Conservation (phyloP, 176 grass and related monocot species). For the Miscanthus lutarioriparius region DNA sequence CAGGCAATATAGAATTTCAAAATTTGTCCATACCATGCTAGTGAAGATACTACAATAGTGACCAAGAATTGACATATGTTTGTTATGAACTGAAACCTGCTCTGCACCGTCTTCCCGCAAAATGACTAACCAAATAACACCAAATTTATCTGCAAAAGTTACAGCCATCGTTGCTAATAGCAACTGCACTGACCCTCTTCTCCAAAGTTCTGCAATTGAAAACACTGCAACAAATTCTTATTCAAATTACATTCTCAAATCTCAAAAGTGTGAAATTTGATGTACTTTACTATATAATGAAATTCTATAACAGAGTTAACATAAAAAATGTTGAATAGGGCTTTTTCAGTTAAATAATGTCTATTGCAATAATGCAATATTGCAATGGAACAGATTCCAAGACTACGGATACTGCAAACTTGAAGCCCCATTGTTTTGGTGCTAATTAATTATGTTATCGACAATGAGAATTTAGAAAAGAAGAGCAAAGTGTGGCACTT, state of each 20-base stretch:
- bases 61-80: no score
- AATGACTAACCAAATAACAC: neutral
- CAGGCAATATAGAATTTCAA: no score
- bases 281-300: neutral
- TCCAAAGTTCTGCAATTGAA: conserved; percentile 59
- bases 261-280: neutral
- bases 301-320: no score
- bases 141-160: conserved; percentile 69
- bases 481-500: neutral
- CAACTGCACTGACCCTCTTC: conserved; percentile 44
- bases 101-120: no score
- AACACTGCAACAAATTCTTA: conserved; percentile 28
- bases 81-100: no score
- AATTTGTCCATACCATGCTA: no score
- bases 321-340: no score
- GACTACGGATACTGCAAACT: no score
- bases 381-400: neutral
- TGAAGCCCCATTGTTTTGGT: neutral
- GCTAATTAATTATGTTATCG: neutral
- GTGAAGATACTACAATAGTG: no score
- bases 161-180: conserved; percentile 49
- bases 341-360: neutral
- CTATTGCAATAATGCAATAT: neutral
- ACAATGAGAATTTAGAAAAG: neutral
- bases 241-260: neutral